Base-by-base conservation (phyloP, 768 basidiomycete species). In the Hypholoma sublateritium region DNA sequence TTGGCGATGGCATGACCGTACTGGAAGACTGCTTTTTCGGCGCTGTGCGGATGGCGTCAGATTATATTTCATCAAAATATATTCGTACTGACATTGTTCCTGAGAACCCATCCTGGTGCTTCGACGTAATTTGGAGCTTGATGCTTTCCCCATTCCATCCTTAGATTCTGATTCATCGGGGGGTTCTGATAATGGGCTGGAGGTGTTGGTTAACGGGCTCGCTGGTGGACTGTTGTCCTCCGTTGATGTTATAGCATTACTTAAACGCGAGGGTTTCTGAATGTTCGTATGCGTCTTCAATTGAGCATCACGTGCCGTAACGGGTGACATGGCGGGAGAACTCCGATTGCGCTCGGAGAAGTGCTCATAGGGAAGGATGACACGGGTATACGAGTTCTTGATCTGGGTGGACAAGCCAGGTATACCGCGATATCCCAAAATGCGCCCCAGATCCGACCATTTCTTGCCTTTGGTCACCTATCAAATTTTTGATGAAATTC, bases 301-400 rank as follows among this genome's bases (percentile, higher is more conserved):
- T 44, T 71, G 70, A 34, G 70, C 62, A 53, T 77, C 77, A 65
- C 80, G 82, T 60, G 81, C 69, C 55, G 62, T 57, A 17, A 77
- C 72, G 8, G 80, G 77, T 55, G 75, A 76, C 56, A 77, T 72
- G 48, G 73, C 66, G 22, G 88, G 83, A 28, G 86, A 86, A 64
- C 83, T 87, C 58, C 85, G 82, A 44, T 87, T 90, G 48, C 86
- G 83, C 47, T 88, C 84, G 56, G 86, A 88, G 70, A 93, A 98
- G 65, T 91, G 85, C 66, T 98, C 96, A 66, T 93, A 99, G n/a
- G 97, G 97, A 43, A 94, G 82, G 63, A 99, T 91, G 67, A 99
- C 91, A 53, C 89, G 85, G 56, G 81, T 81, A 72, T 96, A 99
- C 4, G 95, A 92, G 64, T 85, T 87, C 76, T 92, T 93, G 70